A percentile compares a stretch with the other conserved stretches of the same genome.
Evolutionary conservation across 805 yeast species (phyloP).

Genomic region (Saccharomycopsis fodiens): DNA sequence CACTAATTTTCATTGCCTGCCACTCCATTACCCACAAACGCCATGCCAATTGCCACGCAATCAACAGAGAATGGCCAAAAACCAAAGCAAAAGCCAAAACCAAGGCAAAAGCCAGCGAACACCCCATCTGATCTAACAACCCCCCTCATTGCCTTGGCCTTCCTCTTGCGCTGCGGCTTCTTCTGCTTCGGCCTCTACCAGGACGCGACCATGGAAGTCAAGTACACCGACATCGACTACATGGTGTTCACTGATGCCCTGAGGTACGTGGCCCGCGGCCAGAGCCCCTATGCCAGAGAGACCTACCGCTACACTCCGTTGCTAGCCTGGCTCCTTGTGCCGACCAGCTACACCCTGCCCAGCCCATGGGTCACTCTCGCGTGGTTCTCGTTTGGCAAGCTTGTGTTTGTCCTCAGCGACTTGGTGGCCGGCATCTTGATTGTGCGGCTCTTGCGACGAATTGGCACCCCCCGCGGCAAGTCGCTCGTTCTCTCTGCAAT

Average conservation of each 20-base stretch:
- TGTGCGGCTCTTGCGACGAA: conserved; percentile 31
- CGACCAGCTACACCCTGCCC: conserved; percentile 44
- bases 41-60: no score
- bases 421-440: conserved; percentile 68
- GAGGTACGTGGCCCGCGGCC: conserved; percentile 43
- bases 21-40: no score
- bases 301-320: conserved; percentile 94
- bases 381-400: conserved; percentile 68
- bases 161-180: conserved; percentile 48
- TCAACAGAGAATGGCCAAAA: no score
- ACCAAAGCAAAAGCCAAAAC: neutral
- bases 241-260: conserved; percentile 93
- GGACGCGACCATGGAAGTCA: conserved; percentile 68
- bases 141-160: conserved; percentile 21
- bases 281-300: conserved; percentile 74
- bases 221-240: conserved; percentile 93
- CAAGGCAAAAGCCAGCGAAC: neutral
- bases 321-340: conserved; percentile 73
- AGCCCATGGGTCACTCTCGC: conserved; percentile 44
- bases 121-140: neutral
- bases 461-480: conserved; percentile 21
- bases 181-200: conserved; percentile 79
- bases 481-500: conserved; percentile 44
- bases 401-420: conserved; percentile 71
- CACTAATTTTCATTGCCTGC: no score